Evolutionary conservation across 257 asterid species (phyloP), one percentile per base, ranked within the genome.

Genomic region (Fraxinus quadrangulata): DNA sequence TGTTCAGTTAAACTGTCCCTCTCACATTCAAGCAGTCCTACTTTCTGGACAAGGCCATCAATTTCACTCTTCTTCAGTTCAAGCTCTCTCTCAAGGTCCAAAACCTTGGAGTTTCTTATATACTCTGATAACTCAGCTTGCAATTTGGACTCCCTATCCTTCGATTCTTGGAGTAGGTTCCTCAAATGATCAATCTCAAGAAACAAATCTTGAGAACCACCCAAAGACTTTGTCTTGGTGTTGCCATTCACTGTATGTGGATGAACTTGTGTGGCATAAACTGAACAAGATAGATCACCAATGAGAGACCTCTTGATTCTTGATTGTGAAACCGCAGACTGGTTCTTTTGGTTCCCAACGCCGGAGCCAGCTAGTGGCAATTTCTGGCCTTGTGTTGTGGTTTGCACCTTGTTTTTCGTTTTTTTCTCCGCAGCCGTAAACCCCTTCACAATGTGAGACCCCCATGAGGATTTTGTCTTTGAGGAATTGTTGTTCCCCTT

Each of bases 101-200:
- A 81, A 59, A 80, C 84, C 70, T 82, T 82, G 2, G 93, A 77
- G 39, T 75, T 84, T 34, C 81, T 85, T 87, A 82, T 89, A 23
- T 24, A 79, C 81, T 85, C 96, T 0, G 90, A 80, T 79, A 92
- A 74, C 85, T 91, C 98, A 68, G 85, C 81, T 49, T 93, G 97
- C 88, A 90, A 72, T 23, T 85, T 87, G 49, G 83, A 54, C 90
- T 94, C 97, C 85, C 93, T 88, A 8, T 87, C 97, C 81, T 89
- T 94, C 1, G 94, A 89, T 73, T 94, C 98, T 77, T 94, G 98
- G 61, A 92, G 80, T 85, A 92, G 78, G 67, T 80, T 89, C 90
- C 98, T 90, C 82, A 94, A 81, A 71, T 90, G 94, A 70, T 92
- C 97, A n/a, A 94, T 88, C 77, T 94, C 97, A n/a, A 81, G 86